Evolutionary conservation across 345 rosid species (phyloP), one percentile per base, ranked within the genome.

Genomic region (Acer saccharum): DNA sequence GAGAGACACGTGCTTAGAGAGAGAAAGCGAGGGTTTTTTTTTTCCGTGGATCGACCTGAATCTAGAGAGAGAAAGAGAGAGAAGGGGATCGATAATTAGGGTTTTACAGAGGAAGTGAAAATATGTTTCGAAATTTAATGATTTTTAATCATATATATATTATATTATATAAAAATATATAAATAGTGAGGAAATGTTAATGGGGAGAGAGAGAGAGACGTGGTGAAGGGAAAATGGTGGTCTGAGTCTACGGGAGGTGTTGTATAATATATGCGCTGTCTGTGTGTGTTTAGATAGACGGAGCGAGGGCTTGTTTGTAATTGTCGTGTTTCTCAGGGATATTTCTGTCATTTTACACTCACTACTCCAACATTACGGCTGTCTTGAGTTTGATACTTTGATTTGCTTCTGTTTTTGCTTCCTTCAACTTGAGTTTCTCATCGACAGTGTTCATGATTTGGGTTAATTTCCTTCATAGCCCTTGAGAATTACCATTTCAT

Each of bases 81-180:
- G 73, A 50, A 41, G 52, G 68, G 9, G 71, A 81, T 75, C 74
- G 83, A 78, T 27, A 14, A 46, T 80, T 80, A 84, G 90, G 90
- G 89, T 81, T 86, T 86, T 84, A 73, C 83, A 78, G 79, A 77
- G 39, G 68, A 62, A 68, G 72, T 46, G 68, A 50, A 65, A 41
- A 27, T 60, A 60, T 21, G 27, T 7, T 60, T 60, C 17, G 64
- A 58, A 60, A n/a, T 1, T 20, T 4, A n/a, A n/a, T 2, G 64
- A 21, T 60, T 60, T 18, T n/a, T 20, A 70, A 13, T 46, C 10
- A 48, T 17, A 23, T 9, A 20, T 10, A 48, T 48, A 14, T 11
- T 20, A 68, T 43, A 68, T 10, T 18, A 2, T 3, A 10, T n/a
- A 13, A 32, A 43, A 27, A 25, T 32, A 65, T 65, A 6, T 14